Evolutionary conservation across 805 yeast genomes (phyloP).

Genomic region (Pichia nanzhaoensis): DNA sequence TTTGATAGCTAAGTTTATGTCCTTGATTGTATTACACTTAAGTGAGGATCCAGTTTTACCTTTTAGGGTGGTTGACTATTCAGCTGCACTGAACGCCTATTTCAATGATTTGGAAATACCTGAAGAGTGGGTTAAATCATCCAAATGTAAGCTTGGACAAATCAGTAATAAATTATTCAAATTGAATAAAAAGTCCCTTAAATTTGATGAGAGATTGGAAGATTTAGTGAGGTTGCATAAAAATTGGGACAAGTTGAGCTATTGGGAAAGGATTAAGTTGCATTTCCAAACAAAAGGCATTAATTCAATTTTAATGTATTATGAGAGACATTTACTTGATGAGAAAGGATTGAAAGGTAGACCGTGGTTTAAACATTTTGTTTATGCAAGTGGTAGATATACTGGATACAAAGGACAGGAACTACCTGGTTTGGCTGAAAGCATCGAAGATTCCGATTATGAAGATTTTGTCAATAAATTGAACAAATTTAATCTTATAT

Average conservation of each 20-base stretch:
- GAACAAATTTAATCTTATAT: constrained; percentile 9
- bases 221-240: constrained; percentile 21
- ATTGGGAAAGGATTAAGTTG: constrained; percentile 25
- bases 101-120: constrained; percentile 35
- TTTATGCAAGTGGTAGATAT: constrained; percentile 54
- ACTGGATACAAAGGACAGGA: constrained; percentile 57
- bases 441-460: constrained; percentile 41
- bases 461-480: constrained; percentile 28
- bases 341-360: constrained; percentile 44
- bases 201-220: constrained; percentile 23
- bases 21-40: constrained; percentile 42
- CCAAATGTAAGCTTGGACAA: not conserved
- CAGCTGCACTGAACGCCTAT: constrained; percentile 42
- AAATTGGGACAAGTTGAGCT: constrained; percentile 20
- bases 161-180: constrained; percentile 24
- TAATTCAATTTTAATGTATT: constrained; percentile 35
- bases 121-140: constrained; percentile 17
- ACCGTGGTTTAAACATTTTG: constrained; percentile 51
- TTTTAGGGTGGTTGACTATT: constrained; percentile 40
- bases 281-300: constrained; percentile 21
- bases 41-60: constrained; percentile 42
- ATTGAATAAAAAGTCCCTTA: constrained; percentile 20
- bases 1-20: constrained; percentile 46
- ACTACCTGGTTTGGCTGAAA: constrained; percentile 50
- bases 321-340: constrained; percentile 42